Evolutionary conservation across 345 rosid species (phyloP).

Genomic region (Gossypium herbaceum): DNA sequence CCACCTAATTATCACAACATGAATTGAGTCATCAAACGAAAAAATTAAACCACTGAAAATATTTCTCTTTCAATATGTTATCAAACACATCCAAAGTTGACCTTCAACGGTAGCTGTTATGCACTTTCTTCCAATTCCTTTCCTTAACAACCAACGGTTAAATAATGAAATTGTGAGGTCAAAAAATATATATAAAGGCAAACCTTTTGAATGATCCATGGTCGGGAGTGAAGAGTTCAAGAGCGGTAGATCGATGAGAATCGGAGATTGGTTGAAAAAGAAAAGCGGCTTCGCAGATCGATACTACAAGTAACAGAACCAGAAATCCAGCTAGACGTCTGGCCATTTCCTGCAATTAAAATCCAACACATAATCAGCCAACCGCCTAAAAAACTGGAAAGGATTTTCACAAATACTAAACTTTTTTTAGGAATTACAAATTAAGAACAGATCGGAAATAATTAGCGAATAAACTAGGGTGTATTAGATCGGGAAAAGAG

Average conservation of each 20-base stretch:
- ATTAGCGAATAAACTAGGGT: not conserved
- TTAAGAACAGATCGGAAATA: not conserved
- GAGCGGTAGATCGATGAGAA: constrained; percentile 90
- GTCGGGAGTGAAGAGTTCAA: constrained; percentile 53
- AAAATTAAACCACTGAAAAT: not conserved
- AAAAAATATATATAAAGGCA: not conserved
- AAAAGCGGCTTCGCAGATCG: constrained; percentile 54
- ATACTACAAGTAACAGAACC: constrained; percentile 34
- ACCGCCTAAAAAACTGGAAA: not conserved
- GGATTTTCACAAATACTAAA: not conserved
- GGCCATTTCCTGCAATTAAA: constrained; percentile 44
- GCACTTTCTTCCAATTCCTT: not conserved
- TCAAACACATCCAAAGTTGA: not conserved
- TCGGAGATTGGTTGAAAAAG: constrained; percentile 73
- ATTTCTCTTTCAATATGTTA: not conserved
- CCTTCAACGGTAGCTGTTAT: not conserved
- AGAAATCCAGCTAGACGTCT: constrained; percentile 40
- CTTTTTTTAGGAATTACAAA: not conserved
- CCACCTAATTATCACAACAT: not conserved
- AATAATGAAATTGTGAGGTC: not conserved
- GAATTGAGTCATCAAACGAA: not conserved
- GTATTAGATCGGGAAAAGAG: not conserved
- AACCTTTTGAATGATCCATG: constrained; percentile 78
- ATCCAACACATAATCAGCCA: not conserved
- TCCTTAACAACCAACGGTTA: not conserved